Conservation (phyloP, 306 rosid genomes). For the Medicago arabica region DNA sequence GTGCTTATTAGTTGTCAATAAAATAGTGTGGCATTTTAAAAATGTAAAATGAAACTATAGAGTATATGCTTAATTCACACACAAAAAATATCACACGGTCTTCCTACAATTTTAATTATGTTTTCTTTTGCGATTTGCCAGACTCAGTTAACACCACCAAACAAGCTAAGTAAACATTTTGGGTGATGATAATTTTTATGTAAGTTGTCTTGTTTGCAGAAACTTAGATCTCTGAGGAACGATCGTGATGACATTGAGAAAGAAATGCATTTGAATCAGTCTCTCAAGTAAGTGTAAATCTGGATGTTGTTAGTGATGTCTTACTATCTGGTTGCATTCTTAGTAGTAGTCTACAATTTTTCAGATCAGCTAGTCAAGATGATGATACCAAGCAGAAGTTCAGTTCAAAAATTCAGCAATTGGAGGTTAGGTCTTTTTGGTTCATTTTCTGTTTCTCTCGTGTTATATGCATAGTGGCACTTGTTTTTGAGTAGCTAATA, state of each 20-base stretch:
- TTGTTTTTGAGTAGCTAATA: conserved; percentile 19
- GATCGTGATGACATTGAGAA: conserved; percentile 78
- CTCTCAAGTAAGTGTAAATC: conserved; percentile 63
- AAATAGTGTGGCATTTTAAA: not conserved
- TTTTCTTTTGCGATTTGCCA: conserved; percentile 4
- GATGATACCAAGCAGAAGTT: conserved; percentile 48
- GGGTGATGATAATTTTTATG: conserved; percentile 25
- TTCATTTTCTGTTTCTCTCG: not conserved
- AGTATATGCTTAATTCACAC: conserved; percentile 7
- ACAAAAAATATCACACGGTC: not conserved
- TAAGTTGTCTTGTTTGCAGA: conserved; percentile 53
- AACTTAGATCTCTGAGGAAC: conserved; percentile 72
- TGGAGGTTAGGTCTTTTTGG: conserved; percentile 64
- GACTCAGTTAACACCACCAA: no score
- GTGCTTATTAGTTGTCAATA: conserved; percentile 40
- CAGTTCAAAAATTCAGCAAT: conserved; percentile 48
- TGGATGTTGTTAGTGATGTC: not conserved
- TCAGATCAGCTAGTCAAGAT: not conserved
- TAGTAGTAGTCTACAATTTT: not conserved
- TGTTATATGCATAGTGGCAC: not conserved
- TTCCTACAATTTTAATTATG: conserved; percentile 12
- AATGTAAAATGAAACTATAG: not conserved
- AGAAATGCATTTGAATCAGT: conserved; percentile 78
- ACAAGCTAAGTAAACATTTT: not conserved
- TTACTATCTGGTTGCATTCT: not conserved